Evolutionary conservation across 352 stramenopile species (phyloP).

Genomic region (Globisporangium acanthophoron): DNA sequence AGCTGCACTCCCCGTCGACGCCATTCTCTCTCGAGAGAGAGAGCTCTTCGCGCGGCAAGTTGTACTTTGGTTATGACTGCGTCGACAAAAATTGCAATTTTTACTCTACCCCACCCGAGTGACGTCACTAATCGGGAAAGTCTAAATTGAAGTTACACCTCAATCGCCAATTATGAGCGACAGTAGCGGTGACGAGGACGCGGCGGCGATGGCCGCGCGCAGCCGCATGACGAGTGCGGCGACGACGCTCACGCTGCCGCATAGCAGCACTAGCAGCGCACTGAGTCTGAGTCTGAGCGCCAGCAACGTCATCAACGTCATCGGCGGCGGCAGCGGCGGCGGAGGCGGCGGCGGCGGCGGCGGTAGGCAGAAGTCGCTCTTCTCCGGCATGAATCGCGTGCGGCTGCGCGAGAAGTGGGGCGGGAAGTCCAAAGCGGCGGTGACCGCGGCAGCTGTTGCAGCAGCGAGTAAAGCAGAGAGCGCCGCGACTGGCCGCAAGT

Average conservation of each 20-base stretch:
- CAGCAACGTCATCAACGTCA: constrained; percentile 4
- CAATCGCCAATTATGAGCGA: constrained; percentile 27
- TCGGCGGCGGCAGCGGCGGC: not conserved
- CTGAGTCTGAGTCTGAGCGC: constrained; percentile 1
- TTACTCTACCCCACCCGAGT: not conserved
- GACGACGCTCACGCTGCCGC: constrained; percentile 5
- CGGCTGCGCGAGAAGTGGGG: constrained; percentile 39
- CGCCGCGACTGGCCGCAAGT: constrained; percentile 7
- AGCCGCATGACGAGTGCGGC: constrained; percentile 1
- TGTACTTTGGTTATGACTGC: constrained; percentile 3
- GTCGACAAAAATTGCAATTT: constrained; percentile 4
- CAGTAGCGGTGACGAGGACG: constrained; percentile 23
- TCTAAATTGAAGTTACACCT: not conserved
- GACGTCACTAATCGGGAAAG: not conserved
- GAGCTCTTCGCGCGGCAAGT: constrained; percentile 5
- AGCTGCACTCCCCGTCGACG: not conserved
- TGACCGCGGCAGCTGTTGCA: not conserved
- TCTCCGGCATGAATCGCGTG: constrained; percentile 29
- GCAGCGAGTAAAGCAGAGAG: not conserved
- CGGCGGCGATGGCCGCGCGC: too few species aligned
- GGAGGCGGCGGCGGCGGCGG: constrained; percentile 3
- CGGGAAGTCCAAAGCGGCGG: constrained; percentile 12
- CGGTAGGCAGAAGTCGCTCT: constrained; percentile 37
- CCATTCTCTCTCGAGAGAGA: constrained; percentile 1
- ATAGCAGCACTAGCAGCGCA: constrained; percentile 5